Base-by-base conservation (phyloP, 768 basidiomycete genomes). In the Mycena floridula region DNA sequence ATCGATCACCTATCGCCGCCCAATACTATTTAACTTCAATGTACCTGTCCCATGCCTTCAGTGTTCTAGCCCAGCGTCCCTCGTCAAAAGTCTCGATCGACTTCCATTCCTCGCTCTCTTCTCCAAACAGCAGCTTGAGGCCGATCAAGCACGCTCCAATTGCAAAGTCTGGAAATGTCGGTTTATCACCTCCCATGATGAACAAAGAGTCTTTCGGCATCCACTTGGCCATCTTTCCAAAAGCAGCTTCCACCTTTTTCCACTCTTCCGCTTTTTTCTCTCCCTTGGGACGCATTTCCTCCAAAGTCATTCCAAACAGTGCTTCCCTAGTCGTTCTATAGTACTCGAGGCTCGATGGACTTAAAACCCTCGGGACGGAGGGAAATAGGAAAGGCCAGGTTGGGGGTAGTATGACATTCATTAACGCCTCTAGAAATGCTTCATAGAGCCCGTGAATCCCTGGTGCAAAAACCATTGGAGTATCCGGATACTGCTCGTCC, bases 11-110 rank as follows among this genome's bases (percentile, higher is more conserved):
- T n/a, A n/a, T n/a, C n/a, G n/a, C n/a, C n/a, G n/a, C n/a, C n/a
- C n/a, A n/a, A n/a, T n/a, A n/a, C n/a, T n/a, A n/a, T n/a, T n/a
- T n/a, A n/a, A n/a, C n/a, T n/a, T n/a, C n/a, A n/a, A n/a, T n/a
- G n/a, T n/a, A n/a, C n/a, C n/a, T n/a, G n/a, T n/a, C n/a, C n/a
- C n/a, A n/a, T n/a, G n/a, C n/a, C n/a, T n/a, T n/a, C n/a, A n/a
- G n/a, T n/a, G n/a, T n/a, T n/a, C n/a, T n/a, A n/a, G n/a, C n/a
- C 74, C 72, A 75, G 26, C 64, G 55, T 15, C 70, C 72, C 13
- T 54, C 61, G 41, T 72, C 57, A 67, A 64, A 69, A 21, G 48
- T 57, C 32, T 47, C 49, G 13, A 76, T 46, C n/a, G 63, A 59
- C 37, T 59, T 63, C 72, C 73, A 77, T 41, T 68, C 62, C 35